Percentiles rank a stretch among this genome's conserved stretches.
Conservation (phyloP, 2,329 filamentous ascomycete species). For the Pseudogymnoascus sp. region DNA sequence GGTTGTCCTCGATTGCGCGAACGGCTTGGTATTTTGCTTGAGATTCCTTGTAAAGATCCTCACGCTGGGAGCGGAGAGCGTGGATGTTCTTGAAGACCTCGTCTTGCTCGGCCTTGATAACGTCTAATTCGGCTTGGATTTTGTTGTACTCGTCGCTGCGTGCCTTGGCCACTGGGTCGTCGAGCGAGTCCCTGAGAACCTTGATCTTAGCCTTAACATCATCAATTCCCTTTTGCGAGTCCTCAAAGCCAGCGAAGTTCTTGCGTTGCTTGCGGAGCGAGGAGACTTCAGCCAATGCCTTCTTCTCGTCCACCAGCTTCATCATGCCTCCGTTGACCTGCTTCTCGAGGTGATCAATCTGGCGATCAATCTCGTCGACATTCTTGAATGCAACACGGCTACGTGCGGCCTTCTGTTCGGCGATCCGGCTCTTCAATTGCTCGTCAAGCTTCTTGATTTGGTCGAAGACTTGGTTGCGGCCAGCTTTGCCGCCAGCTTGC, state of each 20-base stretch:
- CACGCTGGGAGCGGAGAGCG: constrained; percentile 73
- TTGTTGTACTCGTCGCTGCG: constrained; percentile 78
- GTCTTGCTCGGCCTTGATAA: constrained; percentile 87
- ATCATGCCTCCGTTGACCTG: constrained; percentile 83
- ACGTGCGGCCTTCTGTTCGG: constrained; percentile 79
- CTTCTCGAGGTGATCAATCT: constrained; percentile 73
- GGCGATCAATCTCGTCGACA: constrained; percentile 75
- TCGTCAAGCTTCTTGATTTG: constrained; percentile 90
- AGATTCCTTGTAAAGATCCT: constrained; percentile 74
- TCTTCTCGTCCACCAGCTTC: constrained; percentile 97
- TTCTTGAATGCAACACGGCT: constrained; percentile 78
- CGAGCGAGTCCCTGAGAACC: constrained; percentile 77
- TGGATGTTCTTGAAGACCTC: constrained; percentile 83
- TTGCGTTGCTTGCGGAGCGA: constrained; percentile 82
- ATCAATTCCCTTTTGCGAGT: constrained; percentile 80
- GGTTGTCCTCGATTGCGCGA: constrained; percentile 82
- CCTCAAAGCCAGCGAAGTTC: constrained; percentile 78
- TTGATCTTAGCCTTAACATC: constrained; percentile 81
- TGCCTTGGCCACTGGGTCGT: constrained; percentile 85
- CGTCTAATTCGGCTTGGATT: constrained; percentile 80
- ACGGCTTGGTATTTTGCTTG: constrained; percentile 77
- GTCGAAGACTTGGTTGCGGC: constrained; percentile 69
- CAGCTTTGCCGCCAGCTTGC: constrained; percentile 80
- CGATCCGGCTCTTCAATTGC: constrained; percentile 74
- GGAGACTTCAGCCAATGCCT: constrained; percentile 76